A percentile compares a stretch with the other conserved stretches of the same genome.
Evolutionary conservation across 202 grass and related monocot genomes (phyloP).

Genomic region (Elaeis oleifera): DNA sequence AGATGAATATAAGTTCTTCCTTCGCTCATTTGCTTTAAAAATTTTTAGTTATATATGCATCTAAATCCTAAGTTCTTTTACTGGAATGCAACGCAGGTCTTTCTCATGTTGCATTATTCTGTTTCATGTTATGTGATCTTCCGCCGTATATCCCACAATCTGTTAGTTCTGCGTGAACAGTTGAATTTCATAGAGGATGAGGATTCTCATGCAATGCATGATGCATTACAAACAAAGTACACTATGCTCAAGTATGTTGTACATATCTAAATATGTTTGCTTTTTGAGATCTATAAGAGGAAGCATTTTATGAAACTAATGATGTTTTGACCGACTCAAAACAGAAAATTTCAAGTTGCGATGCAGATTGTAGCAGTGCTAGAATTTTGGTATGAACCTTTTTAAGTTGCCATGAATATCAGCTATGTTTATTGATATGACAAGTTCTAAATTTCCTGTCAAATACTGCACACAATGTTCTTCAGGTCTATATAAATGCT

Average conservation of each 20-base stretch:
- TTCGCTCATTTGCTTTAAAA: too few relatives aligned
- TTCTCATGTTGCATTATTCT: constrained; percentile 64
- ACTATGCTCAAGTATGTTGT: constrained; percentile 81
- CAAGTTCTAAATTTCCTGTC: too few relatives aligned
- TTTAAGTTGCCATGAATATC: constrained; percentile 2
- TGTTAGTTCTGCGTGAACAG: constrained; percentile 60
- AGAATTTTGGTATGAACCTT: constrained; percentile 69
- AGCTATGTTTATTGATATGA: background rate
- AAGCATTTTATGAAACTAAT: background rate
- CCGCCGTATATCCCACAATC: constrained; percentile 54
- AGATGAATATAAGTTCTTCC: too few relatives aligned
- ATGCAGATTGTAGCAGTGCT: constrained; percentile 85
- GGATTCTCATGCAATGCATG: constrained; percentile 61
- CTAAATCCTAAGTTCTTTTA: background rate
- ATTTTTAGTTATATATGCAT: too few relatives aligned
- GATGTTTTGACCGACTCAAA: background rate
- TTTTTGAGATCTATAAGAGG: background rate
- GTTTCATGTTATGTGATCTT: constrained; percentile 83
- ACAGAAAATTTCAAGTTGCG: constrained; percentile 89
- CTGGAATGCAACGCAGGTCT: constrained; percentile 31
- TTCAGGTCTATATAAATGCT: constrained; percentile 85
- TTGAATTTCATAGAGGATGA: constrained; percentile 70
- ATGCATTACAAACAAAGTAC: constrained; percentile 75
- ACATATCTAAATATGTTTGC: background rate
- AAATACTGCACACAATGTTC: constrained; percentile 2